Conservation (phyloP, 495 filamentous ascomycete genomes). For the Hyaloscypha bicolor region DNA sequence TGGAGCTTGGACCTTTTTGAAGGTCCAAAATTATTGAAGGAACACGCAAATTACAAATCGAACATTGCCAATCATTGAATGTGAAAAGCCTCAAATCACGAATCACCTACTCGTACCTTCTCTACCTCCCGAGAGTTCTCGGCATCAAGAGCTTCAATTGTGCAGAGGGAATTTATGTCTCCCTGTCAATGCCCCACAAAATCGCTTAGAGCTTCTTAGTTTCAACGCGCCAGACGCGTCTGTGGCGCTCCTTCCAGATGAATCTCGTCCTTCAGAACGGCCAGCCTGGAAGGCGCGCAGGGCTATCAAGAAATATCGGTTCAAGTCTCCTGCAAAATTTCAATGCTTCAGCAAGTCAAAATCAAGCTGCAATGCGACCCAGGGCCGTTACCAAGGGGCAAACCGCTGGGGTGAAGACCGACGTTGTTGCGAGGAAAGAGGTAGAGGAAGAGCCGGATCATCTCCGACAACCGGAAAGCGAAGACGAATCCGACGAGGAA, state of each 20-base stretch:
- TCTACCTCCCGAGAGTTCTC: neutral
- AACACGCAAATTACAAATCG: neutral
- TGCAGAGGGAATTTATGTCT: neutral
- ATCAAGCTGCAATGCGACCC: conserved; percentile 2
- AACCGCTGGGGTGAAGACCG: neutral
- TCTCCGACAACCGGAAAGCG: conserved; percentile 16
- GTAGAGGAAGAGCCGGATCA: conserved; percentile 11
- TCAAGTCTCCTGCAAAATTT: conserved; percentile 1
- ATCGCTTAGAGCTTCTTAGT: neutral
- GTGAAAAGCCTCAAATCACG: neutral
- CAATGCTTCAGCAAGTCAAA: neutral
- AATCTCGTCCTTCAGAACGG: neutral
- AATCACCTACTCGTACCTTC: neutral
- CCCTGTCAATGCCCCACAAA: neutral
- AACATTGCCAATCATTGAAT: neutral
- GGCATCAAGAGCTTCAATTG: neutral
- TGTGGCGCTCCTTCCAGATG: conserved; percentile 17
- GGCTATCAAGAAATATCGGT: conserved; percentile 1
- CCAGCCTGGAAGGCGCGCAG: conserved; percentile 14
- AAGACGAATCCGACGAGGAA: conserved; percentile 11
- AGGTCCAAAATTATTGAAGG: neutral
- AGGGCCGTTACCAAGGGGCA: neutral
- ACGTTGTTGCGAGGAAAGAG: neutral
- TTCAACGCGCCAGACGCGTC: conserved; percentile 7
- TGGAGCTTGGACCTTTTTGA: conserved; percentile 25